These are phyloP conservation scores for Cryphonectria carpinicola DNA, from an alignment of 2,329 filamentous ascomycete genomes.

Conservation along the genomic window DNA sequence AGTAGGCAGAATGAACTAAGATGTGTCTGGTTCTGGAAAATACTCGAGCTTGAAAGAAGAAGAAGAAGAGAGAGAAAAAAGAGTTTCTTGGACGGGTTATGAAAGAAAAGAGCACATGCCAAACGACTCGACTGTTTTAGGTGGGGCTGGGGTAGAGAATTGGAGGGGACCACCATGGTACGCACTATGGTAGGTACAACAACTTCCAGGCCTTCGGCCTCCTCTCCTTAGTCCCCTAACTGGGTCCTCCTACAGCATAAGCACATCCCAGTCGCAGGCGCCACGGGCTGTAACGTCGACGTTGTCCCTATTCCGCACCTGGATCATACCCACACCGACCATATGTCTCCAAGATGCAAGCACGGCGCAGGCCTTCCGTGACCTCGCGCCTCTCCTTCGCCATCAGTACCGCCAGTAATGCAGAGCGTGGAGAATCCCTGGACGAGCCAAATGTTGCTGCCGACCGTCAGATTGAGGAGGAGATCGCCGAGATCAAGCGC, in stretches of 20 bases:
- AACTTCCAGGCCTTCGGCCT: background rate
- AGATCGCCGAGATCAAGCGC: conserved; percentile 96
- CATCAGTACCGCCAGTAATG: conserved; percentile 55
- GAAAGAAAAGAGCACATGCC: background rate
- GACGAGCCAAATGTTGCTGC: conserved; percentile 53
- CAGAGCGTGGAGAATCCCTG: conserved; percentile 63
- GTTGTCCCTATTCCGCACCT: background rate
- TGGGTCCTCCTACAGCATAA: background rate
- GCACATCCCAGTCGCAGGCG: conserved; percentile 5
- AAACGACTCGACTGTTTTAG: background rate
- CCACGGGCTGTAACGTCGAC: conserved; percentile 34
- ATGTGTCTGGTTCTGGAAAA: background rate
- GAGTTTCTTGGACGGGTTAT: background rate
- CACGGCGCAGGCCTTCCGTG: conserved; percentile 58
- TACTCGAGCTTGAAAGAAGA: background rate
- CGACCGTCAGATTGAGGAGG: conserved; percentile 81
- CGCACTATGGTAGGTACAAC: background rate
- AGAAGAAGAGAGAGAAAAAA: background rate
- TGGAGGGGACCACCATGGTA: background rate
- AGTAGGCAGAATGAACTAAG: background rate
- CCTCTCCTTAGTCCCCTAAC: background rate
- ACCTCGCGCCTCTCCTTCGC: conserved; percentile 69
- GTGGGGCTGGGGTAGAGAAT: background rate
- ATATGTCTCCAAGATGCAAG: conserved; percentile 28
- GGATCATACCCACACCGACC: conserved; percentile 17